Base-by-base conservation (phyloP, 805 yeast species). In the Metschnikowia reukaufii region DNA sequence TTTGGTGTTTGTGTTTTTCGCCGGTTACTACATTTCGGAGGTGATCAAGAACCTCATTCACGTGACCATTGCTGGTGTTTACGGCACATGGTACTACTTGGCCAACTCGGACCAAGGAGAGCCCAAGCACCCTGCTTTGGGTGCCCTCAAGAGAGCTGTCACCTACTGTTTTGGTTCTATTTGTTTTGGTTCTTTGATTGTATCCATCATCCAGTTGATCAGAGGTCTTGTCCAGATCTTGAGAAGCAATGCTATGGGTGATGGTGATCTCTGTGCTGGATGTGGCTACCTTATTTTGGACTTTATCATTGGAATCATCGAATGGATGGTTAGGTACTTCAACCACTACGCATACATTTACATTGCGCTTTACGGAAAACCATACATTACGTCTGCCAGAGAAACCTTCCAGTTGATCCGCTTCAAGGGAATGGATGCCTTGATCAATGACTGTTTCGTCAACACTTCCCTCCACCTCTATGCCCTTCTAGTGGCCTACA, bases 1-100 rank as follows among this genome's bases (percentile, higher is more conserved):
- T 12, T 66, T 88, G 50, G 81, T 89, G 21, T 84, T 79, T 65
- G 81, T 85, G 5, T 81, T 89, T 54, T 88, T 91, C 64, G 86
- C 92, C 4, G 96, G 96, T 16, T 90, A 79, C 62, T 86, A 81
- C 63, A 79, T 89, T 49, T 78, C 94, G 23, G 97, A 89, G 66
- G 94, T 90, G 16, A 72, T 88, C 48, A 82, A 83, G 66, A 89
- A 87, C 58, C 75, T 87, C 13, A 83, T 89, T 31, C 96, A 91
- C 60, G 86, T 85, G 18, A 80, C 90, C 0, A 82, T 88, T 39
- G 77, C 92, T 19, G 96, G 96, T 20, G 81, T 89, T 16, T 91
- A 79, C 62, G 97, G 97, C 8, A 79, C 92, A 7, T 91, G 97
- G 97, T 90, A 88, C 66, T 91, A 88, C 66, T 77, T 86, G 65